Conservation (phyloP, 495 filamentous ascomycete genomes). For the Pyrenula aspistea region DNA sequence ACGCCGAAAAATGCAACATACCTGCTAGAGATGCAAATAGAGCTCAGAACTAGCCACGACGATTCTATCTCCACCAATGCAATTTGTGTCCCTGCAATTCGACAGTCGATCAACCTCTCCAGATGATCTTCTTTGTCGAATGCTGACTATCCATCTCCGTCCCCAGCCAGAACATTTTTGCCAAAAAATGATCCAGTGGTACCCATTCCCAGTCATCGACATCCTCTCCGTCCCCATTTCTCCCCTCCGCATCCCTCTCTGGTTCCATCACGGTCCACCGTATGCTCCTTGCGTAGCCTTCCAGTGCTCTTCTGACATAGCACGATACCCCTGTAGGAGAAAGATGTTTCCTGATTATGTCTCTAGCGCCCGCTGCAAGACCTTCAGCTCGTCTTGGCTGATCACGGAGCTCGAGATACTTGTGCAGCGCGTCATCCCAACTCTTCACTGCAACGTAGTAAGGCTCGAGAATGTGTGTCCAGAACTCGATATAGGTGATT, state of each 20-base stretch:
- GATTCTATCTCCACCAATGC: no score
- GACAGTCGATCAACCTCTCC: no score
- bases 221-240: neutral
- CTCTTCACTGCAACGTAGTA: neutral
- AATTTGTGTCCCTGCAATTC: no score
- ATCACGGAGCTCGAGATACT: neutral
- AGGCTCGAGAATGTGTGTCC: neutral
- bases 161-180: neutral
- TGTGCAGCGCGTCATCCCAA: neutral
- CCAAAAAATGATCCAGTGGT: neutral
- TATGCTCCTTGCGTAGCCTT: neutral
- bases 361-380: neutral
- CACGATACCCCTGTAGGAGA: neutral
- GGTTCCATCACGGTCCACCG: neutral
- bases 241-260: neutral
- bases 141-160: neutral
- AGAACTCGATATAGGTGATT: constrained; percentile 6
- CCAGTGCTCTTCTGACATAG: neutral
- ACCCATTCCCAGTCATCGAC: neutral
- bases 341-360: neutral
- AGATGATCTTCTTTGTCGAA: neutral
- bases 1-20: no score
- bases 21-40: no score
- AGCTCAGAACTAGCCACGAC: no score
- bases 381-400: neutral